These are phyloP conservation scores for Ceratocystis papillata DNA, from an alignment of 2,329 filamentous ascomycete genomes.

Conservation along the genomic window DNA sequence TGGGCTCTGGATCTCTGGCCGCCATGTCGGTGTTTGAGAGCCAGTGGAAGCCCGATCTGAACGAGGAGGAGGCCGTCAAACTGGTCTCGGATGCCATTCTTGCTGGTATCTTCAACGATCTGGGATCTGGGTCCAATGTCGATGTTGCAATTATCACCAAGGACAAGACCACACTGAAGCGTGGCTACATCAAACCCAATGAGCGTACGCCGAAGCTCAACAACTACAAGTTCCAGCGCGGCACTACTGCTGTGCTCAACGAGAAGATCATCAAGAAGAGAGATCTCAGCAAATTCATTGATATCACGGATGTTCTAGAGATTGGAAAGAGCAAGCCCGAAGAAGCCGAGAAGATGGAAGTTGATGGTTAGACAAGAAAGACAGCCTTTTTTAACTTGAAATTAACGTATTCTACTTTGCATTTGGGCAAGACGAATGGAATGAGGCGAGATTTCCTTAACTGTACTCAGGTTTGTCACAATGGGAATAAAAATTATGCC, in stretches of 20 bases:
- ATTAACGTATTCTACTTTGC: neutral
- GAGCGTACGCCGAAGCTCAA: constrained; percentile 81
- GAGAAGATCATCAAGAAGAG: constrained; percentile 93
- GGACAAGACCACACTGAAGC: constrained; percentile 86
- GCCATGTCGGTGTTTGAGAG: constrained; percentile 99
- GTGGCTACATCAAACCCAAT: constrained; percentile 90
- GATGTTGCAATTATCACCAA: constrained; percentile 91
- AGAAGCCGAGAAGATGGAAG: constrained; percentile 58
- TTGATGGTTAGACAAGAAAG: constrained; percentile 43
- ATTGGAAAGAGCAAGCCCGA: constrained; percentile 42
- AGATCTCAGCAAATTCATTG: constrained; percentile 88
- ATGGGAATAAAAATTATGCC: neutral
- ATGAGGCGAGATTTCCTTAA: neutral
- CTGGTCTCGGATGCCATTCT: constrained; percentile 78
- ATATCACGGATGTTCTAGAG: constrained; percentile 70
- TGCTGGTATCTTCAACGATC: constrained; percentile 96
- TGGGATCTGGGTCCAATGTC: constrained; percentile 94
- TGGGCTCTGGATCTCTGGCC: constrained; percentile 91
- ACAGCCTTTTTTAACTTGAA: neutral
- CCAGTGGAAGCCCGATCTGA: constrained; percentile 73
- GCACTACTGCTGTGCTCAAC: constrained; percentile 91
- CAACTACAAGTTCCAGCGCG: constrained; percentile 81
- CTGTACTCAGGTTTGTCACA: neutral
- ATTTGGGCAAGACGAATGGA: neutral
- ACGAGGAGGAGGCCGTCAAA: constrained; percentile 68